A percentile compares a stretch with the other conserved stretches of the same genome.
Conservation (phyloP, 768 basidiomycete genomes). For the Russula sp. region DNA sequence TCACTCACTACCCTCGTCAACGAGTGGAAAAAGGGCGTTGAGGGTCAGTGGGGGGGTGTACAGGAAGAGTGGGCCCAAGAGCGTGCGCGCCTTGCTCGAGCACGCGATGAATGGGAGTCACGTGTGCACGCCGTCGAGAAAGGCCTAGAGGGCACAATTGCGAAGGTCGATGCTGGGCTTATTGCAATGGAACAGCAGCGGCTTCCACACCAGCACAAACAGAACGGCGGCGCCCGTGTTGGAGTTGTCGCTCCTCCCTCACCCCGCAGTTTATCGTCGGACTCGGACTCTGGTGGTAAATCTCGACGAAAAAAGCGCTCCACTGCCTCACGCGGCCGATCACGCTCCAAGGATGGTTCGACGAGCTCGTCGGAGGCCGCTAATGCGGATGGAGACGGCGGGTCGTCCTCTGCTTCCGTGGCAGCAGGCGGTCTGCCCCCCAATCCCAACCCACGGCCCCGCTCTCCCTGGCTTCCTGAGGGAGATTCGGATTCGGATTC, state of each 20-base stretch:
- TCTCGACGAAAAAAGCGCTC: slow-evolving; percentile 20
- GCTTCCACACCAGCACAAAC: slow-evolving; percentile 16
- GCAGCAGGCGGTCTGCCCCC: slow-evolving; percentile 19
- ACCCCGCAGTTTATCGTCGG: slow-evolving; percentile 62
- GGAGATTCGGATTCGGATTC: slow-evolving; percentile 20
- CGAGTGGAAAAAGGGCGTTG: slow-evolving; percentile 73
- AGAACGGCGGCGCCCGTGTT: slow-evolving; percentile 32
- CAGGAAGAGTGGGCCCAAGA: slow-evolving; percentile 81
- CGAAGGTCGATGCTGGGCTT: slow-evolving; percentile 31
- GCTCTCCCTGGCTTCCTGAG: slow-evolving; percentile 21
- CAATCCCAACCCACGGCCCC: slow-evolving; percentile 16
- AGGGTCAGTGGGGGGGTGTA: slow-evolving; percentile 70
- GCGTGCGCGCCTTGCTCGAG: slow-evolving; percentile 62
- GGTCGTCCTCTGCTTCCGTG: slow-evolving; percentile 21
- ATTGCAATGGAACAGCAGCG: slow-evolving; percentile 32
- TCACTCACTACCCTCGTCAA: slow-evolving; percentile 47
- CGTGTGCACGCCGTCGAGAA: slow-evolving; percentile 47
- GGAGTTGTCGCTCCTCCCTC: slow-evolving; percentile 72
- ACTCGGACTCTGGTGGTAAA: slow-evolving; percentile 33
- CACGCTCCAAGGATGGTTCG: slow-evolving; percentile 21
- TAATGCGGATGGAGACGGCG: slow-evolving; percentile 19
- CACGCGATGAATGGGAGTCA: slow-evolving; percentile 77
- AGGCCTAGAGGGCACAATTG: slow-evolving; percentile 41
- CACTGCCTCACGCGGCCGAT: slow-evolving; percentile 17
- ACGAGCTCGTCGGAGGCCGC: slow-evolving; percentile 19